Conservation (phyloP, 2,329 filamentous ascomycete species). For the Cryoendolithus antarcticus region DNA sequence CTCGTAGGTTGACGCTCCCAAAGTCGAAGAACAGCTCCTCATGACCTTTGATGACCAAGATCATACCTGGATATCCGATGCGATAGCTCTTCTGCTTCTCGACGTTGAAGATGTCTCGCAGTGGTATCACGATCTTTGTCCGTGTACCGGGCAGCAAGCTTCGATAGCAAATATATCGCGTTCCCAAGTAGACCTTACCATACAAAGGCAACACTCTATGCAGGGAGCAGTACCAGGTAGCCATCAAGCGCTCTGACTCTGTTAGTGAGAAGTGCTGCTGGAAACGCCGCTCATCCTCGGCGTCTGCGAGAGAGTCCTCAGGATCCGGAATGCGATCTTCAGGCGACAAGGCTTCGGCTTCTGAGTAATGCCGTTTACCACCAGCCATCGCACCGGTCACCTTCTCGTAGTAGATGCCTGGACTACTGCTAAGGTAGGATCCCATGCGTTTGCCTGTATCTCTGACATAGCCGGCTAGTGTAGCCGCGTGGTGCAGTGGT, state of each 20-base stretch:
- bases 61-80: slow-evolving; percentile 79
- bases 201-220: slow-evolving; percentile 82
- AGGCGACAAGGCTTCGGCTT: slow-evolving; percentile 50
- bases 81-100: slow-evolving; percentile 92
- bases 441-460: slow-evolving; percentile 63
- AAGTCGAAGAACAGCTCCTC: slow-evolving; percentile 98
- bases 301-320: slow-evolving; percentile 43
- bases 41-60: slow-evolving; percentile 84
- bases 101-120: slow-evolving; percentile 84
- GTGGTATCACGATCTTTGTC: slow-evolving; percentile 81
- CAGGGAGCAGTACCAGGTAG: slow-evolving; percentile 87
- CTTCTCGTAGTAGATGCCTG: slow-evolving; percentile 93
- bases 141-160: slow-evolving; percentile 79
- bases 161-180: slow-evolving; percentile 80
- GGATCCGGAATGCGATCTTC: slow-evolving; percentile 49
- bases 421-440: slow-evolving; percentile 61
- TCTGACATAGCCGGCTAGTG: slow-evolving; percentile 71
- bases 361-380: slow-evolving; percentile 76
- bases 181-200: slow-evolving; percentile 91
- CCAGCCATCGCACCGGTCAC: slow-evolving; percentile 96
- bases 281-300: slow-evolving; percentile 55
- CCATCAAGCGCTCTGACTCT: slow-evolving; percentile 66
- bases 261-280: slow-evolving; percentile 84
- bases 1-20: slow-evolving; percentile 59
- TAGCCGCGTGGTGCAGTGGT: slow-evolving; percentile 62